These are phyloP conservation scores for Botryosphaeria dothidea DNA, from an alignment of 2,329 filamentous ascomycete species.

Conservation along the genomic window DNA sequence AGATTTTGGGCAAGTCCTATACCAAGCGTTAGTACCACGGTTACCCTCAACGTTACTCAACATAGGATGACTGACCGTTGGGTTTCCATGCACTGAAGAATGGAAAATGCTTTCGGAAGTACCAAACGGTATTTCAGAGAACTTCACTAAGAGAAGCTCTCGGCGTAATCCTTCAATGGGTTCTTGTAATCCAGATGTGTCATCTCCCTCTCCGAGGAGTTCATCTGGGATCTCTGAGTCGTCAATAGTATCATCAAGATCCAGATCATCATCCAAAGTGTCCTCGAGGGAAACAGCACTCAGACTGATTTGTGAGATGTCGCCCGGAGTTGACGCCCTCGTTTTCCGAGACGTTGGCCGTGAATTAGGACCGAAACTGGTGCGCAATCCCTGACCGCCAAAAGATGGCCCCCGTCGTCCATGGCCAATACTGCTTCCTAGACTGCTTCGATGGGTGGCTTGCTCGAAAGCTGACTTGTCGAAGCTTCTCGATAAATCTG, in stretches of 20 bases:
- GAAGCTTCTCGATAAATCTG: slow-evolving; percentile 82
- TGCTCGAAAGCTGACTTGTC: slow-evolving; percentile 81
- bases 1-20: slow-evolving; percentile 28
- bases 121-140: slow-evolving; percentile 33
- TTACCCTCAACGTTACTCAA: neutral
- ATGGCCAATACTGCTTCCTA: slow-evolving; percentile 50
- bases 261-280: slow-evolving; percentile 39
- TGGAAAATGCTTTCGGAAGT: slow-evolving; percentile 19
- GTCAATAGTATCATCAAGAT: slow-evolving; percentile 38
- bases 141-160: slow-evolving; percentile 38
- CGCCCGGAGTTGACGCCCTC: slow-evolving; percentile 59
- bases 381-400: slow-evolving; percentile 64
- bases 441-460: slow-evolving; percentile 48
- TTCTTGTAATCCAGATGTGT: slow-evolving; percentile 28
- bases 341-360: slow-evolving; percentile 35
- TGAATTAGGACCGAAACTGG: slow-evolving; percentile 50
- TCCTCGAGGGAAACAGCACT: slow-evolving; percentile 39
- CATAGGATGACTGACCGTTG: slow-evolving; percentile 26
- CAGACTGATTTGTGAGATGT: slow-evolving; percentile 41
- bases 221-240: slow-evolving; percentile 43
- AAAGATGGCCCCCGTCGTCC: slow-evolving; percentile 73
- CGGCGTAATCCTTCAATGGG: slow-evolving; percentile 40
- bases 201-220: slow-evolving; percentile 34
- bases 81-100: neutral
- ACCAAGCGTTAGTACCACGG: neutral